These are phyloP conservation scores for Styphnolobium japonicum DNA, from an alignment of 306 rosid genomes.

Conservation along the genomic window DNA sequence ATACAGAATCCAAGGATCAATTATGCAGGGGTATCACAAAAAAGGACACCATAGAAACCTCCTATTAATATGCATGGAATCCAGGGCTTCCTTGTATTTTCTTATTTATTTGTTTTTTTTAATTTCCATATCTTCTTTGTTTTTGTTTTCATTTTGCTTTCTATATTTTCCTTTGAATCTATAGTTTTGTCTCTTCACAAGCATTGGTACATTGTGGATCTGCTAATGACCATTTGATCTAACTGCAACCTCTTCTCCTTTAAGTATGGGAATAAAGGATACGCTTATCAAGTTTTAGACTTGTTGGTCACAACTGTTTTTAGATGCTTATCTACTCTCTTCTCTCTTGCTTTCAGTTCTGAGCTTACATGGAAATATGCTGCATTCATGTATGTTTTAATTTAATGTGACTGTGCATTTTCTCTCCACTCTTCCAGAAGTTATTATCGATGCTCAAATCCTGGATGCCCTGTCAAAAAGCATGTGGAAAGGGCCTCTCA, in stretches of 20 bases:
- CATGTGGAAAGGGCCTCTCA: conserved; percentile 83
- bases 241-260: background rate
- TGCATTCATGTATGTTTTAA: background rate
- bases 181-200: background rate
- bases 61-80: background rate
- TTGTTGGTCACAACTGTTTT: background rate
- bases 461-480: conserved; percentile 88
- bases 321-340: background rate
- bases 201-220: background rate
- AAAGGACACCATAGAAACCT: too few relatives aligned
- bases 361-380: background rate
- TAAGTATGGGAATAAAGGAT: background rate
- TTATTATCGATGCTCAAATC: conserved; percentile 86
- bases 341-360: background rate
- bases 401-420: conserved; percentile 25
- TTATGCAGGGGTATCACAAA: too few relatives aligned
- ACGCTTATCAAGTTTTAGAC: background rate
- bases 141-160: background rate
- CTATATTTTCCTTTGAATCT: background rate
- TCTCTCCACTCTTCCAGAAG: conserved; percentile 55
- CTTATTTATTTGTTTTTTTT: background rate
- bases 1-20: too few relatives aligned
- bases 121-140: too few relatives aligned
- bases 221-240: background rate
- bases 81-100: background rate